phyloP scores from a whole-genome alignment of 345 rosid genomes.

The Kandelia obovata region DNA sequence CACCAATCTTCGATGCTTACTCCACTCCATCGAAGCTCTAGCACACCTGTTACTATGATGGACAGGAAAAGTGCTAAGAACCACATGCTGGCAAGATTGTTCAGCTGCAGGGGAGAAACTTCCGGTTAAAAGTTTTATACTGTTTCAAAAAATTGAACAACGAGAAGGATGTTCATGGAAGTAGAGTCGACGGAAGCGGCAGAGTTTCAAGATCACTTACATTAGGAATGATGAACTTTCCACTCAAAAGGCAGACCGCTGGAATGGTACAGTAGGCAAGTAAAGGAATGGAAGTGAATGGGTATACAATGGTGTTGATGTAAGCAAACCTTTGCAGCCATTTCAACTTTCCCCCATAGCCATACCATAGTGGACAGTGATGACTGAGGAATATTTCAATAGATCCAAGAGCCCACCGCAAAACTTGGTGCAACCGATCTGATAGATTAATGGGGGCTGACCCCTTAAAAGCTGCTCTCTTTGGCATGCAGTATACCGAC shows the following conservation, averaged over 20 bases:
- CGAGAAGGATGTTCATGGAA: no score
- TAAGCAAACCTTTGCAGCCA: constrained; percentile 89
- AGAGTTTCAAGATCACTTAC: constrained; percentile 36
- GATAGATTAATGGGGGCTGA: constrained; percentile 96
- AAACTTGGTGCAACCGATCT: constrained; percentile 87
- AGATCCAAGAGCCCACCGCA: constrained; percentile 95
- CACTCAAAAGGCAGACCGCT: constrained; percentile 92
- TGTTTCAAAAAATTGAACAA: background rate
- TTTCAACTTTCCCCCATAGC: constrained; percentile 87
- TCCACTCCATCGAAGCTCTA: constrained; percentile 89
- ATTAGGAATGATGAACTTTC: constrained; percentile 90
- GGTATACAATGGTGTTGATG: constrained; percentile 86
- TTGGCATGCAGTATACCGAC: constrained; percentile 80
- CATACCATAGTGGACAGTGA: constrained; percentile 94
- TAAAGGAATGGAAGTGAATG: constrained; percentile 91
- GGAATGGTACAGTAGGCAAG: constrained; percentile 92
- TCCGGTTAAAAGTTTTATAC: background rate
- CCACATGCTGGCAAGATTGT: constrained; percentile 78
- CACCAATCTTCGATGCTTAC: constrained; percentile 87
- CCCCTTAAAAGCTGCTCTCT: constrained; percentile 84
- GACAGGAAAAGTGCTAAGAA: constrained; percentile 86
- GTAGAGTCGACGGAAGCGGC: no score
- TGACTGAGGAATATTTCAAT: constrained; percentile 94
- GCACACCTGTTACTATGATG: constrained; percentile 75
- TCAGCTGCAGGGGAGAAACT: constrained; percentile 47